Base-by-base conservation (phyloP, 768 basidiomycete species). In the Lactarius trivialis region DNA sequence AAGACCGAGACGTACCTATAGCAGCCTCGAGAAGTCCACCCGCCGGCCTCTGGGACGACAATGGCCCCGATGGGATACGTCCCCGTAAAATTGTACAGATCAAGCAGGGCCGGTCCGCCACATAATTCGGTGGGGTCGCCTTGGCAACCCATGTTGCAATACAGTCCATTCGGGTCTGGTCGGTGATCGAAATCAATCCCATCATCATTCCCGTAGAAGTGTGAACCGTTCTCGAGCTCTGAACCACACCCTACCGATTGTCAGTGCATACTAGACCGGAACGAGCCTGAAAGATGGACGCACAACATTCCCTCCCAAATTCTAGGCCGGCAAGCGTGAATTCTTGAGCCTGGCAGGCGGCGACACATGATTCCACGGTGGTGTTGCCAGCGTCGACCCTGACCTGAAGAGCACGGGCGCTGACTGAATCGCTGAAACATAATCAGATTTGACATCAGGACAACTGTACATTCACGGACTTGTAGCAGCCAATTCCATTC, bases 211-310 rank as follows among this genome's bases (percentile, higher is more conserved):
- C 49, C 49, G 17, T 26, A 24, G 17, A 26, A 50, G 7, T 1
- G 17, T 26, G 24, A 21, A 50, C 49, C 49, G 19, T 50, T 50
- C 14, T 50, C 49, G 28, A 50, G 12, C 49, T 50, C 24, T 14
- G 49, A 26, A 19, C 49, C 49, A 8, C 49, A 50, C 49, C 49
- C 30, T 30, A 30, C 30, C 30, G 3, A 30, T 30, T 30, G 30
- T 30, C 30, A 30, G 30, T 30, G 6, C 30, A 6, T 30, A 30
- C 30, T 30, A 30, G 30, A 30, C 30, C 6, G 30, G 30, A 30
- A 30, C 30, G 30, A 30, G n/a, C n/a, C n/a, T n/a, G 30, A 6
- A 30, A 30, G 30, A 30, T 30, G 30, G 30, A 78, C 85, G 69
- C 68, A 88, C 86, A 89, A 30, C 30, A n/a, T n/a, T n/a, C n/a